Percentiles rank a stretch among this genome's conserved stretches.
These are phyloP conservation scores for rapeseed (Brassica napus) DNA, from an alignment of 345 rosid species.

Conservation along the genomic window DNA sequence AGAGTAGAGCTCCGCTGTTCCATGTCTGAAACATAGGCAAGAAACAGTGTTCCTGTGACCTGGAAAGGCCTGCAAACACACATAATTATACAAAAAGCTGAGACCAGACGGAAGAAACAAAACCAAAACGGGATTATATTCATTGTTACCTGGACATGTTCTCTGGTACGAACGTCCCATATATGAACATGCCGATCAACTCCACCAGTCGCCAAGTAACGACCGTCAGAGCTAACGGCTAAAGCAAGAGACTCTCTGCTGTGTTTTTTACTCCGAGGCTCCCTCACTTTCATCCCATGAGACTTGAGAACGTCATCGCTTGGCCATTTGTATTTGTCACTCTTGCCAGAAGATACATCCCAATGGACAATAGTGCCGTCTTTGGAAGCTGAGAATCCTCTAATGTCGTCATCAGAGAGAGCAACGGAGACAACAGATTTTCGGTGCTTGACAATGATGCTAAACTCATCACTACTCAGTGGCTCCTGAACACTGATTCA, in stretches of 20 bases:
- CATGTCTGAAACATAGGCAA: slow-evolving; percentile 81
- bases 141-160: slow-evolving; percentile 73
- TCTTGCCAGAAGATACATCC: slow-evolving; percentile 78
- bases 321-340: slow-evolving; percentile 77
- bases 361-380: slow-evolving; percentile 83
- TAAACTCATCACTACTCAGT: slow-evolving; percentile 51
- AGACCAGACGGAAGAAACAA: slow-evolving; percentile 1
- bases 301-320: slow-evolving; percentile 61
- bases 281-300: slow-evolving; percentile 77
- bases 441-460: slow-evolving; percentile 64
- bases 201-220: slow-evolving; percentile 94
- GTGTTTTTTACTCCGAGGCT: slow-evolving; percentile 67
- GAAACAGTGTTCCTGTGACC: slow-evolving; percentile 92
- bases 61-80: slow-evolving; percentile 76
- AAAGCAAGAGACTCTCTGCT: slow-evolving; percentile 74
- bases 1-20: slow-evolving; percentile 86
- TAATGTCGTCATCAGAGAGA: slow-evolving; percentile 80
- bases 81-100: background rate
- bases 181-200: slow-evolving; percentile 92
- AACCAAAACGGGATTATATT: background rate
- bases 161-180: slow-evolving; percentile 87
- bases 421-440: slow-evolving; percentile 78
- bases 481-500: slow-evolving; percentile 72
- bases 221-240: slow-evolving; percentile 90
- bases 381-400: slow-evolving; percentile 90